Percentiles rank a stretch among this genome's conserved stretches.
phyloP scores from a whole-genome alignment of 23 red algal species.

The Pyropia haitanensis region DNA sequence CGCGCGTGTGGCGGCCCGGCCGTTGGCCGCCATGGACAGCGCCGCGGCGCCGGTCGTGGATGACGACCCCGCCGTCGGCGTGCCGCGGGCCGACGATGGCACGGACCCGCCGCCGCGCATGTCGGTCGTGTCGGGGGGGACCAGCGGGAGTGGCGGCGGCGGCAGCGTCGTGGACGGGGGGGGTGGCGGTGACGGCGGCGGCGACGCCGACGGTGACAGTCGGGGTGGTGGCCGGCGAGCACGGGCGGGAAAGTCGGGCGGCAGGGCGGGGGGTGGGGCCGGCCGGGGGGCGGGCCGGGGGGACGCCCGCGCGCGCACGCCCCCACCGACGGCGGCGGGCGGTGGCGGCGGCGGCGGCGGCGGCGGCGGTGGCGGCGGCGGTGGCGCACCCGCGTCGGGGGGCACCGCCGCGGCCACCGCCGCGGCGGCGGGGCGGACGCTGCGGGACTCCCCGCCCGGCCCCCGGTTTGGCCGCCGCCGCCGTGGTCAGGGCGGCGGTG shows the following conservation, averaged over 20 bases:
- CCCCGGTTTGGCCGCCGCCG: no score
- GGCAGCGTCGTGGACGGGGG: conserved; percentile 29
- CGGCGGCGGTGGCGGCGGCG: no score
- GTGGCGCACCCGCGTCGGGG: no score
- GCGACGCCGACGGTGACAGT: not conserved
- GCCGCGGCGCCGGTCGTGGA: conserved; percentile 7
- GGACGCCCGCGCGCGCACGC: no score
- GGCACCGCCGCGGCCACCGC: no score
- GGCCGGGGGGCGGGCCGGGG: not conserved
- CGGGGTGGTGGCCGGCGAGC: not conserved
- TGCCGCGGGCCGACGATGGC: not conserved
- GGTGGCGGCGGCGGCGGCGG: no score
- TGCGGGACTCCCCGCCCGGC: no score
- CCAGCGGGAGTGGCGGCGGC: not conserved
- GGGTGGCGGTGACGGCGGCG: not conserved
- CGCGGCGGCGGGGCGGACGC: no score
- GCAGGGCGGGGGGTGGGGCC: not conserved
- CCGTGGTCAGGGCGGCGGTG: no score
- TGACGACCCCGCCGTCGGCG: conserved; percentile 2
- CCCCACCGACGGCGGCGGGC: no score
- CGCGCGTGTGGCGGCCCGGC: not conserved
- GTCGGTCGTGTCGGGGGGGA: not conserved
- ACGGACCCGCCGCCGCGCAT: not conserved
- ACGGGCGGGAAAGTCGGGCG: not conserved
- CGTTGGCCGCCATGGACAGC: not conserved